Percentiles rank a stretch among this genome's conserved stretches.
Evolutionary conservation across 768 basidiomycete species (phyloP).

Genomic region (Rhodocollybia butyracea): DNA sequence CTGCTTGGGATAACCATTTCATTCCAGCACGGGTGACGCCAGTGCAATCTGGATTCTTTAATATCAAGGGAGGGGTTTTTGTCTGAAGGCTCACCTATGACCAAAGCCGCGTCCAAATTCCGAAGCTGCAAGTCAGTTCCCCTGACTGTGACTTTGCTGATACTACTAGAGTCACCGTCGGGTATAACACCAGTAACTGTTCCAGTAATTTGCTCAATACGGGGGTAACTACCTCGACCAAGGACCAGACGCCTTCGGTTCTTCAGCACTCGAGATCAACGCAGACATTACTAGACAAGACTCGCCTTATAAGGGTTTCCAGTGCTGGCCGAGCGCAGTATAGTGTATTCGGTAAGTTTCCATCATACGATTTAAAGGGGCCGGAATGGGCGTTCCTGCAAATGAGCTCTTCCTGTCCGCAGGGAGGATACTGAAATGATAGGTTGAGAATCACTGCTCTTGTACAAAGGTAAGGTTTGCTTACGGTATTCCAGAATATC

Average conservation of each 20-base stretch:
- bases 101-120: constrained; percentile 11
- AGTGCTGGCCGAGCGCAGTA: constrained; percentile 8
- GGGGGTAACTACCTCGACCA: constrained; percentile 8
- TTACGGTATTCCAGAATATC: constrained; percentile 13
- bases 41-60: constrained; percentile 16
- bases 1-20: constrained; percentile 12
- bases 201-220: constrained; percentile 18
- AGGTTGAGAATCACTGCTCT: background rate
- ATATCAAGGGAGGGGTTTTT: background rate
- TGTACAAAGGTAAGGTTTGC: background rate
- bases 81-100: constrained; percentile 14
- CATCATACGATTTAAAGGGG: background rate
- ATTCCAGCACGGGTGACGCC: constrained; percentile 15
- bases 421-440: constrained; percentile 2
- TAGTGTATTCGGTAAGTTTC: constrained; percentile 8
- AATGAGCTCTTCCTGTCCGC: background rate
- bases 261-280: background rate
- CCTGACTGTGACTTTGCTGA: constrained; percentile 13
- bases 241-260: constrained; percentile 14
- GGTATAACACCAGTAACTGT: constrained; percentile 13
- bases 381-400: background rate
- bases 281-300: background rate
- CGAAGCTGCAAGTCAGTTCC: background rate
- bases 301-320: constrained; percentile 16
- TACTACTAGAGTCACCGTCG: background rate